phyloP scores from a whole-genome alignment of 805 yeast genomes.

The Suhomyces sp. region DNA sequence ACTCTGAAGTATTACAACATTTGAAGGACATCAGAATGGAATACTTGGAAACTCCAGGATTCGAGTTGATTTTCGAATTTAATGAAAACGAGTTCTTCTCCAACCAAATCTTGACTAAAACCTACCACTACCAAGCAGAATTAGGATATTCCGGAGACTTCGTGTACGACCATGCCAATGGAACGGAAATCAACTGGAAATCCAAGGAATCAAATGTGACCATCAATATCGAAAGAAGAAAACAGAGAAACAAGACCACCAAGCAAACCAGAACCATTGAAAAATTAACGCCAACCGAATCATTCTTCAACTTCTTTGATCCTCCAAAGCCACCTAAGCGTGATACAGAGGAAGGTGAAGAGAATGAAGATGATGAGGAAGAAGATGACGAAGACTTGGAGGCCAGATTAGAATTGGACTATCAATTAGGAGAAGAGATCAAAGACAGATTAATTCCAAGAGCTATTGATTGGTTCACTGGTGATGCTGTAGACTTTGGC shows the following conservation, averaged over 20 bases:
- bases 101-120: conserved; percentile 70
- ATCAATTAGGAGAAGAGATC: conserved; percentile 92
- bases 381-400: conserved; percentile 75
- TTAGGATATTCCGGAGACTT: conserved; percentile 94
- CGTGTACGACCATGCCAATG: conserved; percentile 96
- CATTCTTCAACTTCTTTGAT: conserved; percentile 92
- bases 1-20: conserved; percentile 72
- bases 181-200: conserved; percentile 80
- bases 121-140: conserved; percentile 91
- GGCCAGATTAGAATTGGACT: conserved; percentile 83
- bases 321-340: conserved; percentile 77
- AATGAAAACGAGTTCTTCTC: conserved; percentile 70
- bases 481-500: conserved; percentile 82
- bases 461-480: conserved; percentile 98
- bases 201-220: conserved; percentile 81
- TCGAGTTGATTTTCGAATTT: conserved; percentile 81
- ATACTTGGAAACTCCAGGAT: conserved; percentile 84
- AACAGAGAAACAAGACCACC: conserved; percentile 95
- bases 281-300: conserved; percentile 89
- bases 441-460: conserved; percentile 95
- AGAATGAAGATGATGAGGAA: conserved; percentile 51
- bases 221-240: conserved; percentile 84
- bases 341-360: conserved; percentile 47
- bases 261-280: conserved; percentile 95
- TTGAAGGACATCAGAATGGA: conserved; percentile 72